phyloP scores from a whole-genome alignment of 192 early-diverging fungal genomes.

The Coemansia sp. region DNA sequence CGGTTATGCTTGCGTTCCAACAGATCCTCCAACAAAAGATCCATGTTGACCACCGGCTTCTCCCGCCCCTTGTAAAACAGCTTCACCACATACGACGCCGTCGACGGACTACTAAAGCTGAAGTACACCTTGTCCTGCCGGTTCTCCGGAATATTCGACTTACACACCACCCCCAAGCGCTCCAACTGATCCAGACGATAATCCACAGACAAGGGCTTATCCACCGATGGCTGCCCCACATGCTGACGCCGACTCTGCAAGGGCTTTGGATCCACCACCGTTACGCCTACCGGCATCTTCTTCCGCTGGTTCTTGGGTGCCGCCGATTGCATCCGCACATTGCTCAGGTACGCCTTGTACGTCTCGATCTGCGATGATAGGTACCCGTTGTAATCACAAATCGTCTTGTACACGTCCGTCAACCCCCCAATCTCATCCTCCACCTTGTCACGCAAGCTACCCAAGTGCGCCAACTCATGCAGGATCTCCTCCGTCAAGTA shows the following conservation, averaged over 20 bases:
- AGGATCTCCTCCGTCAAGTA: conserved; percentile 84
- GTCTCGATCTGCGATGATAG: conserved; percentile 80
- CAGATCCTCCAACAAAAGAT: conserved; percentile 81
- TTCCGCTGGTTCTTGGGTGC: conserved; percentile 59
- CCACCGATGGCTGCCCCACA: not conserved
- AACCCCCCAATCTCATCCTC: conserved; percentile 72
- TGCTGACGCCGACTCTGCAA: conserved; percentile 32
- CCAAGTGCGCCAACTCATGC: conserved; percentile 85
- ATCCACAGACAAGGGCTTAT: conserved; percentile 37
- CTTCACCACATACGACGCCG: conserved; percentile 85
- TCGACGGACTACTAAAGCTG: conserved; percentile 77
- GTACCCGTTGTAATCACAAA: conserved; percentile 92
- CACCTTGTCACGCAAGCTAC: conserved; percentile 83
- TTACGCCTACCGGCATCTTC: conserved; percentile 59
- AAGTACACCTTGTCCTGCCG: conserved; percentile 84
- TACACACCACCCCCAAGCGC: conserved; percentile 86
- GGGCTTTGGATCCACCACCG: conserved; percentile 45
- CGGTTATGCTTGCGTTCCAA: conserved; percentile 88
- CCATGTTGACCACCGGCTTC: conserved; percentile 92
- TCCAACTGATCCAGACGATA: conserved; percentile 79
- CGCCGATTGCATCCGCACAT: conserved; percentile 68
- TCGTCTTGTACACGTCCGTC: conserved; percentile 84
- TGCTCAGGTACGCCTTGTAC: conserved; percentile 92
- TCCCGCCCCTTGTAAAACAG: conserved; percentile 89
- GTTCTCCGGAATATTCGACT: conserved; percentile 87